These are phyloP conservation scores for Quercus glauca DNA, from an alignment of 306 rosid genomes.

Conservation along the genomic window DNA sequence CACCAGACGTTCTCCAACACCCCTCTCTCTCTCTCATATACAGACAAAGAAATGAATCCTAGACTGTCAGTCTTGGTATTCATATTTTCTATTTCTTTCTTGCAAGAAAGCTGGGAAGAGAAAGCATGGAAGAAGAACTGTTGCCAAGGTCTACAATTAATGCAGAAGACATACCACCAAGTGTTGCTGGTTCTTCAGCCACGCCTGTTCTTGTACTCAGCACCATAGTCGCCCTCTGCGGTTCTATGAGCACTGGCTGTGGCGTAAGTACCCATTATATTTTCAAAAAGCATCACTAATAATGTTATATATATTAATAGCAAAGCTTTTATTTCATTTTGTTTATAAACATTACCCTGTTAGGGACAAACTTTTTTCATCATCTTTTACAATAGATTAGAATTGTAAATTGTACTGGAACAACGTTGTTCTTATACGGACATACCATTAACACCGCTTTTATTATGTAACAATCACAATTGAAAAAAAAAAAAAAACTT, in stretches of 20 bases:
- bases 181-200: constrained; percentile 10
- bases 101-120: not conserved
- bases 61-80: not conserved
- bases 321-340: no score
- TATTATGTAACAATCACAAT: no score
- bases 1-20: not conserved
- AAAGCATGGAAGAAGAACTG: constrained; percentile 10
- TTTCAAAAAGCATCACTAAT: no score
- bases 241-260: constrained; percentile 70
- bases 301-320: no score
- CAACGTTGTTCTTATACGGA: no score
- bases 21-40: not conserved
- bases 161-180: not conserved
- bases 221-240: constrained; percentile 66
- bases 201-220: constrained; percentile 39
- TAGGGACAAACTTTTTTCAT: no score
- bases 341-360: no score
- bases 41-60: not conserved
- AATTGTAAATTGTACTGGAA: no score
- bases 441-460: no score
- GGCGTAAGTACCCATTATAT: constrained; percentile 42
- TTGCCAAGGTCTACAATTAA: constrained; percentile 40
- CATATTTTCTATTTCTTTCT: not conserved
- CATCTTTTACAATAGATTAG: no score
- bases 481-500: no score